These are phyloP conservation scores for Russula compacta DNA, from an alignment of 768 basidiomycete species.

Conservation along the genomic window DNA sequence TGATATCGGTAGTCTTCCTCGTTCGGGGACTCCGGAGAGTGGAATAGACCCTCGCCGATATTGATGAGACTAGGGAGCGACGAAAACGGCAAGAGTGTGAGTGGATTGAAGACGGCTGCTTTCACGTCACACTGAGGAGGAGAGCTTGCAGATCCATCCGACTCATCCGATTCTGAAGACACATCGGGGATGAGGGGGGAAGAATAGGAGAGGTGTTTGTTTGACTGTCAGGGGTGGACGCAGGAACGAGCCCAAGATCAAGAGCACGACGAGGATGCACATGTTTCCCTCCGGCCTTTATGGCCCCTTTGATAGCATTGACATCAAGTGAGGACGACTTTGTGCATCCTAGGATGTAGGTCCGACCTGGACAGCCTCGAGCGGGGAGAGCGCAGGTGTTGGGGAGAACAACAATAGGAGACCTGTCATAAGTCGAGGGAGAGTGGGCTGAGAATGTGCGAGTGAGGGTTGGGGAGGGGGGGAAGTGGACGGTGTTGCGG, in stretches of 20 bases:
- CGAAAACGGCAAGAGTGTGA: constrained; percentile 16
- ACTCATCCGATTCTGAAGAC: constrained; percentile 57
- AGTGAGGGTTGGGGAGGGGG: constrained; percentile 31
- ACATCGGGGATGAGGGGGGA: constrained; percentile 54
- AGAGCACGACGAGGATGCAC: constrained; percentile 38
- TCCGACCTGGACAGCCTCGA: constrained; percentile 67
- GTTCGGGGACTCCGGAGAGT: constrained; percentile 5
- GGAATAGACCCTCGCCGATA: neutral
- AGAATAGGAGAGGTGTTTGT: constrained; percentile 19
- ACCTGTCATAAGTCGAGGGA: constrained; percentile 57
- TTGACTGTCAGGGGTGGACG: constrained; percentile 11
- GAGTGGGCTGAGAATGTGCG: constrained; percentile 36
- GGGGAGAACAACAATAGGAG: constrained; percentile 64
- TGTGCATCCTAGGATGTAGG: constrained; percentile 44
- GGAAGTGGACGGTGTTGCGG: constrained; percentile 36
- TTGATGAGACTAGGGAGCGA: constrained; percentile 13
- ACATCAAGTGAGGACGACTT: constrained; percentile 14
- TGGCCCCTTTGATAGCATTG: constrained; percentile 16
- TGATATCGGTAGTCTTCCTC: constrained; percentile 11
- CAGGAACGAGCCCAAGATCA: constrained; percentile 1
- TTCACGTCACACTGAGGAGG: constrained; percentile 17
- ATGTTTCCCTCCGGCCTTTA: constrained; percentile 29
- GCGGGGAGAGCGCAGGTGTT: constrained; percentile 71
- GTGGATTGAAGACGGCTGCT: constrained; percentile 20
- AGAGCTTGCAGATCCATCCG: constrained; percentile 40